These are phyloP conservation scores for Saccharum officinarum DNA, from an alignment of 176 grass and related monocot species.

Conservation along the genomic window DNA sequence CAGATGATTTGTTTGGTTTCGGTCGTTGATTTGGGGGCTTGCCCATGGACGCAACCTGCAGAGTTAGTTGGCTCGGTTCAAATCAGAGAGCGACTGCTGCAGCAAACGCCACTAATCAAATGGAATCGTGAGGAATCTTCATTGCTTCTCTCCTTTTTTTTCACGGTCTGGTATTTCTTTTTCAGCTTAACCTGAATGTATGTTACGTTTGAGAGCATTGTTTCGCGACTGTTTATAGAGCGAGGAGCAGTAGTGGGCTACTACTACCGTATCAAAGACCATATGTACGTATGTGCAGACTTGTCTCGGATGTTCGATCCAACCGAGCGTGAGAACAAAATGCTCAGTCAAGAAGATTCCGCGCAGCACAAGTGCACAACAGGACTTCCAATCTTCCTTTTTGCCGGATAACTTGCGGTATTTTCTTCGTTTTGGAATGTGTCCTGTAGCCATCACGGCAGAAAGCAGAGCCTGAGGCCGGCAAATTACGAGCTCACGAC, in stretches of 20 bases:
- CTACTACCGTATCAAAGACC: no score
- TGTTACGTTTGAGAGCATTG: not conserved
- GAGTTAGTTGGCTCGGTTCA: not conserved
- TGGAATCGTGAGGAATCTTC: constrained; percentile 37
- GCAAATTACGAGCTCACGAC: not conserved
- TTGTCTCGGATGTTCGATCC: not conserved
- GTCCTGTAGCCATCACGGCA: not conserved
- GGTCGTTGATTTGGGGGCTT: not conserved
- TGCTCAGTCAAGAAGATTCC: not conserved
- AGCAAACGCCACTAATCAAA: constrained; percentile 6
- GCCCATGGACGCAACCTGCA: not conserved
- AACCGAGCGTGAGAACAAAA: not conserved
- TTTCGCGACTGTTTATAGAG: not conserved
- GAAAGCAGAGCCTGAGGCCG: not conserved
- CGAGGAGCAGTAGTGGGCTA: not conserved
- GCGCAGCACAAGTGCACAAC: not conserved
- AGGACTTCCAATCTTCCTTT: not conserved
- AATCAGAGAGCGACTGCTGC: constrained; percentile 35
- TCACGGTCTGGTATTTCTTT: not conserved
- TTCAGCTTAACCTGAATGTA: not conserved
- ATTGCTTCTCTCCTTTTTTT: not conserved
- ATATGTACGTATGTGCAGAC: not conserved
- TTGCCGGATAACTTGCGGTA: not conserved
- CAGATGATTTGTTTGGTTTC: not conserved
- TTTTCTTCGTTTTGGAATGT: not conserved